Conservation (phyloP, 805 yeast species). For the Geotrichum ghanense region DNA sequence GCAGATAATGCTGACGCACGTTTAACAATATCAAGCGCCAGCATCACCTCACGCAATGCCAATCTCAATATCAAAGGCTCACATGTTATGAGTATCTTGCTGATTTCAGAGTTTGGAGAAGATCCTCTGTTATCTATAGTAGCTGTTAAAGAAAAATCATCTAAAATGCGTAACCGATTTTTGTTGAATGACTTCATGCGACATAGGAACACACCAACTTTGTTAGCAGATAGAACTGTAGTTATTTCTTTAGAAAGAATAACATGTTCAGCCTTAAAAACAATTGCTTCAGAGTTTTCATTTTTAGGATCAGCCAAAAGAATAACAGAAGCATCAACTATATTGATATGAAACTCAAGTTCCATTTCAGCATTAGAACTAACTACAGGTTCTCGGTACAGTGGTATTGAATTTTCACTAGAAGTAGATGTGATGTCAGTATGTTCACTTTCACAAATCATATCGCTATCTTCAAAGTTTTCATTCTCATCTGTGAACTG, state of each 20-base stretch:
- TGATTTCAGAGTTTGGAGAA: conserved; percentile 42
- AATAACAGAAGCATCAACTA: conserved; percentile 67
- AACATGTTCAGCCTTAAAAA: conserved; percentile 75
- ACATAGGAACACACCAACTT: conserved; percentile 78
- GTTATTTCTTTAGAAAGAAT: conserved; percentile 58
- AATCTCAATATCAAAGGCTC: conserved; percentile 76
- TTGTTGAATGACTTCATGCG: conserved; percentile 59
- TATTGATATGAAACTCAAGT: conserved; percentile 37
- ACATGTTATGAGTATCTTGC: conserved; percentile 55
- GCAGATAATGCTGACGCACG: conserved; percentile 41
- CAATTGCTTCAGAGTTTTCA: conserved; percentile 71
- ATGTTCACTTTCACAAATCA: conserved; percentile 7
- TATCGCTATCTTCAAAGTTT: conserved; percentile 8
- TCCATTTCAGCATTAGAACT: not conserved
- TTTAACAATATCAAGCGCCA: conserved; percentile 65
- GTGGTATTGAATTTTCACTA: not conserved
- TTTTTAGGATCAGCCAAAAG: conserved; percentile 70
- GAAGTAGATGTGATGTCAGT: conserved; percentile 6
- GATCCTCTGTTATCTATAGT: conserved; percentile 65
- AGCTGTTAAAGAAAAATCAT: conserved; percentile 75
- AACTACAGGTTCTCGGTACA: not conserved
- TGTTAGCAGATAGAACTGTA: conserved; percentile 54
- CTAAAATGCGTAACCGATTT: conserved; percentile 60
- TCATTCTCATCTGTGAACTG: conserved; percentile 10
- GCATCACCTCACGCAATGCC: conserved; percentile 73